Conservation (phyloP, 108 stramenopile species). For the Aurantiochytrium sp. region DNA sequence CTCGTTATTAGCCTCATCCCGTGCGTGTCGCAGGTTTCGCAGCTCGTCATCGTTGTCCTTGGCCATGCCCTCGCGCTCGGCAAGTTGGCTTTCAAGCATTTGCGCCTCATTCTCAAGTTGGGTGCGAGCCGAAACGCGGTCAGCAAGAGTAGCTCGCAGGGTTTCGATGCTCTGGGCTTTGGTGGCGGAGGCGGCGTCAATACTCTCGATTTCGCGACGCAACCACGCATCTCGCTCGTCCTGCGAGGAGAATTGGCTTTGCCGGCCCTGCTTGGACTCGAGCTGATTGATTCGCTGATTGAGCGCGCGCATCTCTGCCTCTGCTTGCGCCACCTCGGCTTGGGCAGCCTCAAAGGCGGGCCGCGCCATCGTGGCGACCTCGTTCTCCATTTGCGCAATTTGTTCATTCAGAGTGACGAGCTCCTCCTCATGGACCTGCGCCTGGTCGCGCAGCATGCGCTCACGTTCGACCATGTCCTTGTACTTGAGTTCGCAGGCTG, state of each 20-base stretch:
- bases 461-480: conserved; percentile 7
- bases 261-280: conserved; percentile 83
- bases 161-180: conserved; percentile 54
- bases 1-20: conserved; percentile 61
- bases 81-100: conserved; percentile 26
- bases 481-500: conserved; percentile 1
- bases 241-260: conserved; percentile 69
- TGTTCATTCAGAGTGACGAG: conserved; percentile 58
- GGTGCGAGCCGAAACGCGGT: background rate
- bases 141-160: conserved; percentile 52
- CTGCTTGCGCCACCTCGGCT: conserved; percentile 39
- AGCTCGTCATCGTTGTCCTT: conserved; percentile 47
- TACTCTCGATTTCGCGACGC: conserved; percentile 54
- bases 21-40: conserved; percentile 55
- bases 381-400: conserved; percentile 54
- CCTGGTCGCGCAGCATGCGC: background rate
- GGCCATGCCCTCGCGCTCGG: conserved; percentile 39
- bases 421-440: conserved; percentile 53
- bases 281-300: conserved; percentile 62
- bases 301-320: conserved; percentile 52
- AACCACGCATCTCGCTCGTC: conserved; percentile 71
- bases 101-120: conserved; percentile 33
- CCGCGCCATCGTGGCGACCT: conserved; percentile 55
- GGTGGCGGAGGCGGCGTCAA: conserved; percentile 50
- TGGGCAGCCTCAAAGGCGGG: conserved; percentile 49